Evolutionary conservation across 2,329 filamentous ascomycete genomes (phyloP), one percentile per base, ranked within the genome.

Genomic region (Zalaria obscura): DNA sequence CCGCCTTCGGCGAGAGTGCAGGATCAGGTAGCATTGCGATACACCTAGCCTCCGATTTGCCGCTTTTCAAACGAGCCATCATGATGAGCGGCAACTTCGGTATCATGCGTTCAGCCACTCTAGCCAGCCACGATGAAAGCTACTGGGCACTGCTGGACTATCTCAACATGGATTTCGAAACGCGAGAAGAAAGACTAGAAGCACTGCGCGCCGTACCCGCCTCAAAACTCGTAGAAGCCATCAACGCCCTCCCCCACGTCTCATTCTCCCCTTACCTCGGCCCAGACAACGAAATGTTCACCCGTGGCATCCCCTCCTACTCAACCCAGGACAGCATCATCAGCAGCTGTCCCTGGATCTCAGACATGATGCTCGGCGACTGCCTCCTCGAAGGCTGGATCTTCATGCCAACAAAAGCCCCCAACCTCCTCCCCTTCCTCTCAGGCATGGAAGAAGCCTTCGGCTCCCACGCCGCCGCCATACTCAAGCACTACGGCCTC

Each of bases 341-440:
- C 43, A 26, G 45, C 52, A 9, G 42, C 37, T 3, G 45, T 52
- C 7, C 53, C 56, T 72, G 68, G 67, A 69, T 63, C 44, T 51
- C 61, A 35, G 56, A 59, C 10, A 44, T 71, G 6, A 57, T 70
- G 44, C 61, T 72, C 32, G 69, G 68, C n/a, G 63, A 70, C 44
- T 64, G 63, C 11, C 56, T 64, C 44, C 58, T 66, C 35, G 68
- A 72, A 54, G 65, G 66, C 54, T 50, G 59, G 53, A 26, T 9
- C 9, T 18, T 32, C 29, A 32, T 3, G 9, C 5, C 26, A 18
- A 50, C 48, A 27, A 47, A 43, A 39, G 50, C 52, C 31, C 25
- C 44, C 9, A 35, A 35, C 35, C 47, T 48, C 3, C 36, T 46
- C 40, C 25, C 52, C 43, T 37, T 42, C 40, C 34, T 43, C 26